Evolutionary conservation across 176 grass and related monocot species (phyloP), one percentile per base, ranked within the genome.

Genomic region (Alloteropsis semialata): DNA sequence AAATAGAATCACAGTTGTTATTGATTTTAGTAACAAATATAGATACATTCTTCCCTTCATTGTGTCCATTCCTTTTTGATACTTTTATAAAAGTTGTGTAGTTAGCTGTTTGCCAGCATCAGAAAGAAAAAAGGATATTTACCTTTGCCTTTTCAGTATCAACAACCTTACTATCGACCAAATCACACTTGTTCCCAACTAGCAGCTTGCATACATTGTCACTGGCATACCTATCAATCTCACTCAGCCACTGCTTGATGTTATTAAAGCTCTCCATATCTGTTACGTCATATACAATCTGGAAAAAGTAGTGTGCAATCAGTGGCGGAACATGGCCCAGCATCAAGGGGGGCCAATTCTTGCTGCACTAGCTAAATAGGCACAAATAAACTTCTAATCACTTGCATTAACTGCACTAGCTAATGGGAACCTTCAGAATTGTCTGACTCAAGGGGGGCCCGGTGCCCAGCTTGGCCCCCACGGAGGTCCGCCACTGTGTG

Each of bases 181-280:
- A 85, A 86, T 98, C 95, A 67, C 90, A 93, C 74, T 98, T 95
- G 76, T 98, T 98, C 66, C 95, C 92, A 72, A 98, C 92, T 51
- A 98, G 92, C 71, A 98, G 92, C 88, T 98, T 98, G 92, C 95
- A 95, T 16, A 98, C 92, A 76, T 42, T 91, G 68, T 98, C 95
- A 88, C 88, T 95, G 39, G 95, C 95, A 89, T 95, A 98, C 85
- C 95, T 90, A 85, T 98, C 95, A 84, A 98, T 93, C 84, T 98
- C 95, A 88, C 72, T 98, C 72, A 98, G 55, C 92, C 90, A 98
- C 44, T 95, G 86, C 83, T 95, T 98, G 59, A 98, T 82, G 81
- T 98, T 98, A 37, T 98, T 90, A 76, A 94, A 98, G 75, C 95
- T 98, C 81, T 95, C 82, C 84, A 88, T 88, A 21, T 95, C 88